A percentile compares a stretch with the other conserved stretches of the same genome.
phyloP scores from a whole-genome alignment of 805 yeast genomes.

The Kodamaea kaohsiungensis region DNA sequence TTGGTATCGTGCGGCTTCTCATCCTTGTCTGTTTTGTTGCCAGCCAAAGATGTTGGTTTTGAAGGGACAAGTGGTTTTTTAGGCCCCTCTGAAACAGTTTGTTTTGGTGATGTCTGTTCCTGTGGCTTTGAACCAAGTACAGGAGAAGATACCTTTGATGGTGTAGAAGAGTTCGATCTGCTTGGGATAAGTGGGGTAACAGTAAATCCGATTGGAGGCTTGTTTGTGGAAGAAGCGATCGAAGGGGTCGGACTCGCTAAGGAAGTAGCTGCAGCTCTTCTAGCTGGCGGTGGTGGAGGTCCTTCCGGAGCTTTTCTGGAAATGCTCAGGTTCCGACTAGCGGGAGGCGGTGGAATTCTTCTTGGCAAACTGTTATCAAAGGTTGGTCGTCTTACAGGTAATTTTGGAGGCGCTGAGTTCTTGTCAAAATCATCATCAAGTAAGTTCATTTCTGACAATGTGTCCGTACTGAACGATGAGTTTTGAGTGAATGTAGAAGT shows the following conservation, averaged over 20 bases:
- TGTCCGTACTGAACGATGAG: constrained; percentile 27
- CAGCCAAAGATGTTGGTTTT: constrained; percentile 32
- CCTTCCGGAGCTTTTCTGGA: constrained; percentile 11
- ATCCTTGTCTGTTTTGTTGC: constrained; percentile 14
- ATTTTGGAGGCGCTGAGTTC: neutral
- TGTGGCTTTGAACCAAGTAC: constrained; percentile 26
- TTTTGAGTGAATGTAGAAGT: constrained; percentile 18
- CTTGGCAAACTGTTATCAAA: constrained; percentile 20
- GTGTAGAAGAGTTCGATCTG: constrained; percentile 22
- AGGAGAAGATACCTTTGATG: constrained; percentile 13
- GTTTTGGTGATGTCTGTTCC: constrained; percentile 5
- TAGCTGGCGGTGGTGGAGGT: constrained; percentile 22
- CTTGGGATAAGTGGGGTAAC: constrained; percentile 42
- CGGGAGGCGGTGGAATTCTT: constrained; percentile 34
- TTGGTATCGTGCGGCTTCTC: neutral
- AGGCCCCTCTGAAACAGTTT: neutral
- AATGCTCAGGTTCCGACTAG: constrained; percentile 16
- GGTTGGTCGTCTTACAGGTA: constrained; percentile 3
- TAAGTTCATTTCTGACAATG: constrained; percentile 37
- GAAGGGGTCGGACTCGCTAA: constrained; percentile 13
- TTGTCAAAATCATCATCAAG: constrained; percentile 18
- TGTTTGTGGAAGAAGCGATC: constrained; percentile 10
- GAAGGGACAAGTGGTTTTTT: constrained; percentile 37
- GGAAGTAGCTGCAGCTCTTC: constrained; percentile 11
- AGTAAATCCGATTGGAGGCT: constrained; percentile 35